These are phyloP conservation scores for Alternaria metachromatica DNA, from an alignment of 2,329 filamentous ascomycete genomes.

Conservation along the genomic window DNA sequence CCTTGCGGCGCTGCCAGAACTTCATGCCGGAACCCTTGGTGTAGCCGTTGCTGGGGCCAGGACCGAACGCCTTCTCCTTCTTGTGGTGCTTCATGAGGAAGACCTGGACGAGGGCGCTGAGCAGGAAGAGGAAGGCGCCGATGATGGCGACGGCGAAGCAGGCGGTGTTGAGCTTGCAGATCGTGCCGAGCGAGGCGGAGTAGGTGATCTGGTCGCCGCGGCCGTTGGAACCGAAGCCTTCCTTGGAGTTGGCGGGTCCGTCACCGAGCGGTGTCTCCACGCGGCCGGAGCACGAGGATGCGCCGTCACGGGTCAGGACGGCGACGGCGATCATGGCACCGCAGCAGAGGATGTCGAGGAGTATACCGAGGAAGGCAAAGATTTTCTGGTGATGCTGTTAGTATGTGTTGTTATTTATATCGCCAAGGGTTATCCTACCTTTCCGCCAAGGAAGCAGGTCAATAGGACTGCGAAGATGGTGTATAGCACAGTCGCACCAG, in stretches of 20 bases:
- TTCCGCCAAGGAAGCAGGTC: slow-evolving; percentile 80
- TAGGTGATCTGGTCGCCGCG: slow-evolving; percentile 53
- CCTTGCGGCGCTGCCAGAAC: slow-evolving; percentile 53
- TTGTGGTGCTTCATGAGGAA: slow-evolving; percentile 73
- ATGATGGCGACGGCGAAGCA: slow-evolving; percentile 80
- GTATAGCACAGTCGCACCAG: slow-evolving; percentile 78
- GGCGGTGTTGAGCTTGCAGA: slow-evolving; percentile 79
- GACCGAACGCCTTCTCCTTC: slow-evolving; percentile 75
- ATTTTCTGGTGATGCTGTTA: slow-evolving; percentile 47
- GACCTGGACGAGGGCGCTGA: slow-evolving; percentile 73
- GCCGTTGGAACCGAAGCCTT: slow-evolving; percentile 56
- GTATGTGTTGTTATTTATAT: not conserved
- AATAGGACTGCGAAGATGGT: slow-evolving; percentile 73
- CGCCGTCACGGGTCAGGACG: slow-evolving; percentile 73
- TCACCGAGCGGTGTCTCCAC: slow-evolving; percentile 73
- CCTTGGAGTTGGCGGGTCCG: slow-evolving; percentile 61
- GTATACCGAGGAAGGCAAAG: slow-evolving; percentile 74
- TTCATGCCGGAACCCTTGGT: slow-evolving; percentile 64
- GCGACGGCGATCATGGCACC: slow-evolving; percentile 84
- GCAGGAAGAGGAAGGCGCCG: slow-evolving; percentile 75
- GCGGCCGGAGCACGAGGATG: slow-evolving; percentile 67
- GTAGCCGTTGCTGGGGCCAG: slow-evolving; percentile 71
- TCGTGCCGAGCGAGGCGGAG: slow-evolving; percentile 59
- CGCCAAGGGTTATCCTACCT: slow-evolving; percentile 48
- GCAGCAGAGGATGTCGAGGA: slow-evolving; percentile 78